Evolutionary conservation across 768 basidiomycete genomes (phyloP), one percentile per base, ranked within the genome.

Genomic region (Lentinula raphanica): DNA sequence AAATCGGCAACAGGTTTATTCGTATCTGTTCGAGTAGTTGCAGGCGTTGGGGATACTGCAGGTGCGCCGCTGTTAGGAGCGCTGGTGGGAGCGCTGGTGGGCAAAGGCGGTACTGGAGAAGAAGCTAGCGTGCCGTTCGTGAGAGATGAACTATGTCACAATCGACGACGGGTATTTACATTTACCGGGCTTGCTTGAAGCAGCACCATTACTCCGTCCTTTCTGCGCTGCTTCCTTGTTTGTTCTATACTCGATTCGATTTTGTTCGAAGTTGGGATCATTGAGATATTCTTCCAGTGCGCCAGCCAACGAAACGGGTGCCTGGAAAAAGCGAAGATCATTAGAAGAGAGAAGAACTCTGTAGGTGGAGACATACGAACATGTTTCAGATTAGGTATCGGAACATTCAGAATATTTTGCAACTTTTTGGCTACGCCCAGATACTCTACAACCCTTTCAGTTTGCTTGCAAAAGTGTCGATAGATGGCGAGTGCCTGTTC

Each of bases 211-310:
- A 28, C 49, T 60, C 60, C 59, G 55, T 25, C 64, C 69, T 39
- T 69, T 69, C 54, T 90, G 90, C 2, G 81, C 80, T 3, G 82
- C 77, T 5, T 78, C 80, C 71, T 91, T 92, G 69, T 86, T 92
- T 23, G 86, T 77, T 72, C 82, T 94, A 74, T 99, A 98, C 67
- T 98, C 97, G 8, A 88, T 75, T 60, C 96, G 76, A 71, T 98
- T 98, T 71, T 92, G 87, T 70, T 98, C 97, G 64, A 99, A 99
- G 66, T 94, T 94, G 23, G 95, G 91, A 71, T 99, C 97, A 58
- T 92, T 87, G 51, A 99, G 79, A 68, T 98, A 99, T 67, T 98
- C 96, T 68, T 98, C 90, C 29, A 99, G 79, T 19, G 97, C 86
- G 35, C 87, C 87, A 5, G 91, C 96, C n/a, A 99, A 78, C 0